Evolutionary conservation across 176 grass and related monocot genomes (phyloP).

Genomic region (Musa beccarii): DNA sequence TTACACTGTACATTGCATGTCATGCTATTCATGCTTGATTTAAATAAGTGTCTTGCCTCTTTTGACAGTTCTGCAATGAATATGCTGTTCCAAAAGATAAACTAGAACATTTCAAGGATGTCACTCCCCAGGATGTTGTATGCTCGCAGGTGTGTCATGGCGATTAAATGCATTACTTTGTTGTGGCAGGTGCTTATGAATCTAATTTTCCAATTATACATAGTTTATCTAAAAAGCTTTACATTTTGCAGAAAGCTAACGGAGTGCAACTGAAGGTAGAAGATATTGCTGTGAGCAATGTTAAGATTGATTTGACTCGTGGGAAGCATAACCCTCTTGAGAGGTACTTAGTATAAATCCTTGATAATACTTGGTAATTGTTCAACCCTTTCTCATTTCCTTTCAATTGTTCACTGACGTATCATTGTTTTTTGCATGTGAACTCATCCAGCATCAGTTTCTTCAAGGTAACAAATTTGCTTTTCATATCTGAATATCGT

Average conservation of each 20-base stretch:
- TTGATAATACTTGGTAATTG: constrained; percentile 1
- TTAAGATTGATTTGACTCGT: constrained; percentile 92
- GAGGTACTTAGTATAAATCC: constrained; percentile 37
- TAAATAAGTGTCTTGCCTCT: constrained; percentile 1
- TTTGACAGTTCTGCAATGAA: constrained; percentile 83
- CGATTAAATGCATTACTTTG: neutral
- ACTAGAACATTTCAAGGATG: constrained; percentile 74
- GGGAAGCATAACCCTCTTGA: constrained; percentile 82
- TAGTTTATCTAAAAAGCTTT: neutral
- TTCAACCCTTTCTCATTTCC: constrained; percentile 18
- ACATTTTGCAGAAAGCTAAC: constrained; percentile 40
- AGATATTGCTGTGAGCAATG: constrained; percentile 77
- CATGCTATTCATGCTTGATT: constrained; percentile 3
- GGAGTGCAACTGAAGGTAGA: constrained; percentile 59
- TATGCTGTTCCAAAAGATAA: constrained; percentile 95
- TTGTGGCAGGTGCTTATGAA: neutral
- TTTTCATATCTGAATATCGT: neutral
- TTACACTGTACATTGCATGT: neutral
- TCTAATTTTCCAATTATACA: neutral
- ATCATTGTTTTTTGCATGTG: neutral
- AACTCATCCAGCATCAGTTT: constrained; percentile 65
- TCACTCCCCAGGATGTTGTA: constrained; percentile 73
- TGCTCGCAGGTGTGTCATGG: constrained; percentile 59
- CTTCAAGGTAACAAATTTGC: constrained; percentile 62
- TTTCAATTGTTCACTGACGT: neutral